These are phyloP conservation scores for Podospora bellae-mahoneyi DNA, from an alignment of 495 filamentous ascomycete genomes.

Conservation along the genomic window DNA sequence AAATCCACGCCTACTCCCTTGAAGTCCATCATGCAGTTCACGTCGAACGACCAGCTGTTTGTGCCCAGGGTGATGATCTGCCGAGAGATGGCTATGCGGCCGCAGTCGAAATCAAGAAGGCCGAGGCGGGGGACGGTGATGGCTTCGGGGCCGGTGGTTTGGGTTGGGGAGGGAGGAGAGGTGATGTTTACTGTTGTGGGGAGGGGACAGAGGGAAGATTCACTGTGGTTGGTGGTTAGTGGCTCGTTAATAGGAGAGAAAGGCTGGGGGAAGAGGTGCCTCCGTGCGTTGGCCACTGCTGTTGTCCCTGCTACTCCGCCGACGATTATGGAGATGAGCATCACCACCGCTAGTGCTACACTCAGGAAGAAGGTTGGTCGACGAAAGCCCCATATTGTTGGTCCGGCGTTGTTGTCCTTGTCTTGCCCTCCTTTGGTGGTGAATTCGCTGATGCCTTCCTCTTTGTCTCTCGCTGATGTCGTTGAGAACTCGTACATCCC, in stretches of 20 bases:
- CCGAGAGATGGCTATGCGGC: constrained; percentile 8
- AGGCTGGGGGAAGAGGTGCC: background rate
- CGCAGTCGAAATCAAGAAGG: constrained; percentile 21
- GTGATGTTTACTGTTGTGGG: constrained; percentile 10
- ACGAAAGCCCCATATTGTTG: constrained; percentile 11
- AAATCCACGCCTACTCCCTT: constrained; percentile 4
- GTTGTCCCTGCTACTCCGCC: constrained; percentile 17
- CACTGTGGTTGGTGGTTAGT: background rate
- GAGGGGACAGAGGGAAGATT: background rate
- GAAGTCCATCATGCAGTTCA: constrained; percentile 15
- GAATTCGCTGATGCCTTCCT: background rate
- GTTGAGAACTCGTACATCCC: constrained; percentile 11
- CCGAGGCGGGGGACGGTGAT: constrained; percentile 15
- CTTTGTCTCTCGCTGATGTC: background rate
- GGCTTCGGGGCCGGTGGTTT: background rate
- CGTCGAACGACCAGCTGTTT: constrained; percentile 15
- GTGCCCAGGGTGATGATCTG: constrained; percentile 16
- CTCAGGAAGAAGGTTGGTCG: constrained; percentile 3
- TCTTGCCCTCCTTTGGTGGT: background rate
- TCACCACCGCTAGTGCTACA: constrained; percentile 7
- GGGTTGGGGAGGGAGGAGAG: background rate
- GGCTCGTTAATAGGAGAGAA: background rate
- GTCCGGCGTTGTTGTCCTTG: background rate
- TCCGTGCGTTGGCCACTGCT: constrained; percentile 19
- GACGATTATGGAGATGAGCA: constrained; percentile 11